phyloP scores from a whole-genome alignment of 2,329 filamentous ascomycete species.

The Ramichloridium luteum region DNA sequence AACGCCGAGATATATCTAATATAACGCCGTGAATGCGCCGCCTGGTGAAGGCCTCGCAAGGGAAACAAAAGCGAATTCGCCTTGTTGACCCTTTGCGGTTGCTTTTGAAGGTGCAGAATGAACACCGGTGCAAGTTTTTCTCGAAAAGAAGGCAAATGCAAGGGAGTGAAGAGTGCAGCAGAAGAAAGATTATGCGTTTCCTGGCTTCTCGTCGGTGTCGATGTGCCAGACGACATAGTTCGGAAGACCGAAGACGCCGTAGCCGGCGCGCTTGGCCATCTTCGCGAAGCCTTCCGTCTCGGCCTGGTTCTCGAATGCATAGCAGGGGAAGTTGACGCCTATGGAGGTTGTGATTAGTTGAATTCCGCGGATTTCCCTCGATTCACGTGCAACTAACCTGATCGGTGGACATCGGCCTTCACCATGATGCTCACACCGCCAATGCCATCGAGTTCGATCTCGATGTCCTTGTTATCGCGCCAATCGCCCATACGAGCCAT shows the following conservation, averaged over 20 bases:
- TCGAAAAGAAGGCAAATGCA: no score
- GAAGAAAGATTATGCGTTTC: constrained; percentile 55
- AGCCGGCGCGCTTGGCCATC: constrained; percentile 94
- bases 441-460: constrained; percentile 87
- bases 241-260: constrained; percentile 79
- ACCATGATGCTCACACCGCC: constrained; percentile 96
- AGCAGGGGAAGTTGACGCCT: constrained; percentile 96
- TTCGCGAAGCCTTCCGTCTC: constrained; percentile 98
- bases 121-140: no score
- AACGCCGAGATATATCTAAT: no score
- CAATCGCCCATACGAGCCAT: constrained; percentile 89
- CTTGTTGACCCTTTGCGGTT: no score
- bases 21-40: no score
- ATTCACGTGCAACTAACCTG: constrained; percentile 49
- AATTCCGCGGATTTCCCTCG: no score
- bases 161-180: no score
- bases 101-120: no score
- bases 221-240: constrained; percentile 99
- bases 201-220: constrained; percentile 87
- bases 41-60: no score
- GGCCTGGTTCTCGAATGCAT: constrained; percentile 96
- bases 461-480: constrained; percentile 80
- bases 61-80: no score
- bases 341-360: no score
- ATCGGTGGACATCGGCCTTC: constrained; percentile 93